Evolutionary conservation across 768 basidiomycete genomes (phyloP).

Genomic region (Termitomyces sp.): DNA sequence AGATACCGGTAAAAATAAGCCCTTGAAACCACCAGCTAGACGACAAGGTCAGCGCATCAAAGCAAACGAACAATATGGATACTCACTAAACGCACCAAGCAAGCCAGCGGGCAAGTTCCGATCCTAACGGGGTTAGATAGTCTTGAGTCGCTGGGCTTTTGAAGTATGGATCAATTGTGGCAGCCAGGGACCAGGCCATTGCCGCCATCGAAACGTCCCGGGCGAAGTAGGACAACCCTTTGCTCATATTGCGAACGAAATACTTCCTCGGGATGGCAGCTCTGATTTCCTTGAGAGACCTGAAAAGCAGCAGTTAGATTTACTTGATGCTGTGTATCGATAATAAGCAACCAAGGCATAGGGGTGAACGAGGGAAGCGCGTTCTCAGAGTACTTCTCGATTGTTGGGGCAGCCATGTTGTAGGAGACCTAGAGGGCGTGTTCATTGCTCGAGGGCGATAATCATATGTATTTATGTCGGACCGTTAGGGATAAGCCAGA

Average conservation of each 20-base stretch:
- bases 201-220: constrained; percentile 42
- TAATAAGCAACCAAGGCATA: constrained; percentile 37
- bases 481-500: neutral
- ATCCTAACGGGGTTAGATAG: constrained; percentile 26
- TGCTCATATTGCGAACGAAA: constrained; percentile 36
- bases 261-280: constrained; percentile 40
- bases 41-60: neutral
- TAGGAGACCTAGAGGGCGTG: neutral
- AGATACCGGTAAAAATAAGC: constrained; percentile 51
- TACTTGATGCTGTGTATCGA: neutral
- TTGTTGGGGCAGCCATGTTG: constrained; percentile 6
- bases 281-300: constrained; percentile 46
- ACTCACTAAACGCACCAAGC: constrained; percentile 44
- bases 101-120: constrained; percentile 33
- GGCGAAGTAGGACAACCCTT: constrained; percentile 34
- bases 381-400: constrained; percentile 29
- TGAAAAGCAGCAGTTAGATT: constrained; percentile 10
- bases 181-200: constrained; percentile 35
- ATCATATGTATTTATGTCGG: constrained; percentile 2
- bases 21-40: constrained; percentile 58
- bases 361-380: constrained; percentile 36
- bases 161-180: constrained; percentile 39
- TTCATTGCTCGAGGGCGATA: neutral
- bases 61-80: neutral
- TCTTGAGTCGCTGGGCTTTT: constrained; percentile 14